Evolutionary conservation across 441 rosid species (phyloP), one percentile per base, ranked within the genome.

Genomic region (Sinapis alba): DNA sequence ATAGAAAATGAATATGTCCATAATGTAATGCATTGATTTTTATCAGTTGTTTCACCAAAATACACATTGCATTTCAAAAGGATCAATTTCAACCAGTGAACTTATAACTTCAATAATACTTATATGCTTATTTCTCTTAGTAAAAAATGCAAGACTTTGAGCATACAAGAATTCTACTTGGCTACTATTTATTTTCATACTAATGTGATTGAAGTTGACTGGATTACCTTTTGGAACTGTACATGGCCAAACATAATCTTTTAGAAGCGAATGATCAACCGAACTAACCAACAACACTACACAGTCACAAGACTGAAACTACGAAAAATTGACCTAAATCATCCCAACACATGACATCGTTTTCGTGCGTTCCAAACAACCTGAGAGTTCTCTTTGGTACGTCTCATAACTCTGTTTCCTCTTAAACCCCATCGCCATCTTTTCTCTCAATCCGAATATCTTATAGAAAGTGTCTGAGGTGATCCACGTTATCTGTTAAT

Each of bases 261-360:
- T 5, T 43, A 2, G 10, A 34, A 34, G 41, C 10, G 41, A 45
- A n/a, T 45, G 51, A 45, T 45, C 51, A 45, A 45, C 51, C 51
- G 51, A n/a, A 43, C 50, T n/a, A 43, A 43, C 19, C 61, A 7
- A 32, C 5, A 53, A 34, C 32, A 68, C 24, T 19, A 38, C 54
- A 20, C 19, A 50, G 23, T 7, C 18, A 12, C 8, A 28, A 13
- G 51, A 62, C 1, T 59, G 18, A 71, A 28, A 18, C 9, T 43
- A 70, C 66, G 18, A 24, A 38, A 68, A 45, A 19, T 27, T 60
- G 23, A 27, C 58, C 58, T 51, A 36, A 69, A 53, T 53, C 27
- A 9, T 53, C 59, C 20, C 21, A 27, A 7, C 63, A 59, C 41
- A 70, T 24, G n/a, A n/a, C n/a, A 12, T 13, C 2, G 54, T 19